Conservation (phyloP, 1,139 yeast species). For the Saccharomycopsis phalli region DNA sequence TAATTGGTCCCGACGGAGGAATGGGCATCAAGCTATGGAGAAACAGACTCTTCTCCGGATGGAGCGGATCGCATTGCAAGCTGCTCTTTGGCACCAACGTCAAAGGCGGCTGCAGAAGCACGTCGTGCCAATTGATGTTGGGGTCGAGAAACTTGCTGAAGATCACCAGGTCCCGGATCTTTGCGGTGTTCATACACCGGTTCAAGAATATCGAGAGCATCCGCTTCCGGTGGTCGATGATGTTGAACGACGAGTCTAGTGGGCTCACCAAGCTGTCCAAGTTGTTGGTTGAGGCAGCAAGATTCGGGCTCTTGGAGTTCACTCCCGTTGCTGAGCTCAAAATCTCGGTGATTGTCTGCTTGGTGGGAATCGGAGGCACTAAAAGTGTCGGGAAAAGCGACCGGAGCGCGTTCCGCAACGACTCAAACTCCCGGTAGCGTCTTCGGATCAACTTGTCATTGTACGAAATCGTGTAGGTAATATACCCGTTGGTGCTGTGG, state of each 20-base stretch:
- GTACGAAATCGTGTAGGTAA: conserved; percentile 65
- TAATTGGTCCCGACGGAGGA: conserved; percentile 28
- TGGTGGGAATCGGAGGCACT: conserved; percentile 90
- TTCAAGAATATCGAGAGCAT: conserved; percentile 68
- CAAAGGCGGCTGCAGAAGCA: conserved; percentile 42
- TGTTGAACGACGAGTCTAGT: conserved; percentile 36
- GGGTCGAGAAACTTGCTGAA: conserved; percentile 74
- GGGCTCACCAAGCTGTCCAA: conserved; percentile 2
- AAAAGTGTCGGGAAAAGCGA: conserved; percentile 71
- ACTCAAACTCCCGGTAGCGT: conserved; percentile 79
- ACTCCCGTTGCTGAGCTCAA: conserved; percentile 34
- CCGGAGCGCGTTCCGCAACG: conserved; percentile 54
- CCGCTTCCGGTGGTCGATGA: conserved; percentile 55
- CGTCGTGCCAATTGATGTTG: conserved; percentile 64
- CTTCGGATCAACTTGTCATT: conserved; percentile 60
- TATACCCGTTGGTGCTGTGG: conserved; percentile 48
- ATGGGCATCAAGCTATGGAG: conserved; percentile 54
- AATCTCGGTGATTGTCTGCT: conserved; percentile 48
- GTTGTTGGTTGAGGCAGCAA: conserved; percentile 1
- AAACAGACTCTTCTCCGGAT: conserved; percentile 36
- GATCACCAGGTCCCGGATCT: conserved; percentile 47
- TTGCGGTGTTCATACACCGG: conserved; percentile 52
- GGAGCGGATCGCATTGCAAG: conserved; percentile 39
- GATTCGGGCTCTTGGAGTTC: conserved; percentile 24
- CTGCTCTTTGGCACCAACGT: conserved; percentile 41